Evolutionary conservation across 257 asterid species (phyloP).

Genomic region (Datura wrightii): DNA sequence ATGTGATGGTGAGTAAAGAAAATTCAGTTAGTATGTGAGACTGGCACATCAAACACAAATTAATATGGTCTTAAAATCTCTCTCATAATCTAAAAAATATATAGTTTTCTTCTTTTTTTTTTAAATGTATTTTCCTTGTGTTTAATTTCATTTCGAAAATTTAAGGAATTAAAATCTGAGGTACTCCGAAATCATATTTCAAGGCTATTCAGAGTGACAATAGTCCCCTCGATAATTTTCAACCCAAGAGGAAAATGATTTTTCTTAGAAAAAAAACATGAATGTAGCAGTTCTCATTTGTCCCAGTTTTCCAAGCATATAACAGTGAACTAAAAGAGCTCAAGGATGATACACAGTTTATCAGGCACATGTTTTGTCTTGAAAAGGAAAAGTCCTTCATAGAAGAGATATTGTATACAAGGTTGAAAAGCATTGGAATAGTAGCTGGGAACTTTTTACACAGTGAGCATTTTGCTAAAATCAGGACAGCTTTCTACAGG

Average conservation of each 20-base stretch:
- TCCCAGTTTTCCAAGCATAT: neutral
- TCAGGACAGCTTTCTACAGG: slow-evolving; percentile 31
- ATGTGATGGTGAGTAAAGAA: neutral
- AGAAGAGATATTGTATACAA: neutral
- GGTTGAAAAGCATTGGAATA: neutral
- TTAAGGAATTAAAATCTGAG: neutral
- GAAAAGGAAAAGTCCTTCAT: neutral
- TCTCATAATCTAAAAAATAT: neutral
- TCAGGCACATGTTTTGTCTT: neutral
- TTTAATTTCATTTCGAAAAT: too few species aligned
- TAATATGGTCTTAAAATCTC: neutral
- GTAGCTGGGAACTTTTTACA: slow-evolving; percentile 14
- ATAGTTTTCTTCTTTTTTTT: too few species aligned
- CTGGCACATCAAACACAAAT: neutral
- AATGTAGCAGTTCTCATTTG: neutral
- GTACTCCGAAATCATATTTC: too few species aligned
- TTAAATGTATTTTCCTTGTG: too few species aligned
- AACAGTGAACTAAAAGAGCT: neutral
- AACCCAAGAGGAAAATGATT: neutral
- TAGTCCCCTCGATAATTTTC: neutral
- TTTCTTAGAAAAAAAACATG: neutral
- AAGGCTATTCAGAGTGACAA: neutral
- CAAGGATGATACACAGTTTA: neutral
- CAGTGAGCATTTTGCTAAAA: slow-evolving; percentile 18
- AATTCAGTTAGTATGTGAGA: neutral